phyloP scores from a whole-genome alignment of 331 rosid genomes.

The Malus hybrid region DNA sequence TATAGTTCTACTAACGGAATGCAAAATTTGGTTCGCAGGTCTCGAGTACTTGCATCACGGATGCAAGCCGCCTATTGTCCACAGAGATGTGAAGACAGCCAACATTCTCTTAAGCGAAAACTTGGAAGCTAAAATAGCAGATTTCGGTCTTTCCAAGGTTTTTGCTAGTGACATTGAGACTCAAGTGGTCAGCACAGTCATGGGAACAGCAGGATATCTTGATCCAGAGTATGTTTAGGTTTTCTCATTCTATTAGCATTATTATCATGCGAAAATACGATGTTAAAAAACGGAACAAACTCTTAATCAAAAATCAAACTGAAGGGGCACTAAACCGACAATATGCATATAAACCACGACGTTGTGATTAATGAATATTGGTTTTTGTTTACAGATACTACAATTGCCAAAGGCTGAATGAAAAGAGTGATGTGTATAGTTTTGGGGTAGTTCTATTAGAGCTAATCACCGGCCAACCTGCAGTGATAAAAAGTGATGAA shows the following conservation, averaged over 20 bases:
- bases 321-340: too few relatives aligned
- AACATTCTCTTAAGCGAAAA: slow-evolving; percentile 59
- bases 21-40: slow-evolving; percentile 26
- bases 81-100: slow-evolving; percentile 61
- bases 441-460: slow-evolving; percentile 54
- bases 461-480: slow-evolving; percentile 50
- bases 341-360: not conserved
- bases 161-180: slow-evolving; percentile 26
- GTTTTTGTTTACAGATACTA: slow-evolving; percentile 33
- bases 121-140: slow-evolving; percentile 65
- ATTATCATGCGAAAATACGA: not conserved
- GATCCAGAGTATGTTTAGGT: slow-evolving; percentile 54
- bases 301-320: too few relatives aligned
- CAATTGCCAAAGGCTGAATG: slow-evolving; percentile 28
- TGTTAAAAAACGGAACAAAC: not conserved
- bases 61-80: slow-evolving; percentile 63
- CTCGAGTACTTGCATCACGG: slow-evolving; percentile 67
- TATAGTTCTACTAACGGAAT: not conserved
- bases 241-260: not conserved
- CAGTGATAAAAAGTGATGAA: slow-evolving; percentile 34
- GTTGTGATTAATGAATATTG: not conserved
- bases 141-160: slow-evolving; percentile 62
- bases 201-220: slow-evolving; percentile 82
- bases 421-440: slow-evolving; percentile 62
- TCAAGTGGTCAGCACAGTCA: slow-evolving; percentile 20